Evolutionary conservation across 257 asterid genomes (phyloP), one percentile per base, ranked within the genome.

Genomic region (Euphrasia confusa): DNA sequence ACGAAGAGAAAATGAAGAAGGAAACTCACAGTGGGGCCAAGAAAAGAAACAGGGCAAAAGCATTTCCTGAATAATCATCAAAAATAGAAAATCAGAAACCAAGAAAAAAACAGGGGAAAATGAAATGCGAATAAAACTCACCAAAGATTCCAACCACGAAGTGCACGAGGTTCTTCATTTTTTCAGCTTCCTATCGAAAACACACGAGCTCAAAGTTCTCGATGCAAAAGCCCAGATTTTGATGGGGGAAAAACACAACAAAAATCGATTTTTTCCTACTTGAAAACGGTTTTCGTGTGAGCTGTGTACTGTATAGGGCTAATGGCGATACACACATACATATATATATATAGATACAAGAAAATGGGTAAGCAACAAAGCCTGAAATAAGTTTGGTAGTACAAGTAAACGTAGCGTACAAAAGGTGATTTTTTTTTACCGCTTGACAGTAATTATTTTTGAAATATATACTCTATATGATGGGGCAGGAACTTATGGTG

Each of bases 21-120:
- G 47, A 32, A 39, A 63, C 94, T 85, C 74, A 91, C 98, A 84
- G 3, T 60, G 98, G 98, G 39, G 95, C 85, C 78, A 86, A 68
- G 88, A 82, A 91, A 15, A 88, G 92, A 73, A 88, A 88, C 77
- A 91, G 69, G 37, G 95, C 98, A 67, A 69, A 76, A 28, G 78
- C 85, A 75, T 88, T 91, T 59, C 96, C 95, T 88, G 87, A 8
- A 30, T 17, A 24, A 64, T 15, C 17, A 35, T 54, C 39, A 40
- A 33, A 65, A 21, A 65, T 33, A 28, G n/a, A 56, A 32, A 30
- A 12, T 10, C 45, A 30, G 58, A 53, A 53, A 53, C 26, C 58
- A 21, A 21, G 21, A 53, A 18, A 53, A 24, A 53, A 53, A 53
- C 33, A 53, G n/a, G 30, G 33, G 4, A 21, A 48, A 48, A 14